Percentiles rank a stretch among this genome's conserved stretches.
Conservation (phyloP, 2,329 filamentous ascomycete genomes). For the Daldinia sp. region DNA sequence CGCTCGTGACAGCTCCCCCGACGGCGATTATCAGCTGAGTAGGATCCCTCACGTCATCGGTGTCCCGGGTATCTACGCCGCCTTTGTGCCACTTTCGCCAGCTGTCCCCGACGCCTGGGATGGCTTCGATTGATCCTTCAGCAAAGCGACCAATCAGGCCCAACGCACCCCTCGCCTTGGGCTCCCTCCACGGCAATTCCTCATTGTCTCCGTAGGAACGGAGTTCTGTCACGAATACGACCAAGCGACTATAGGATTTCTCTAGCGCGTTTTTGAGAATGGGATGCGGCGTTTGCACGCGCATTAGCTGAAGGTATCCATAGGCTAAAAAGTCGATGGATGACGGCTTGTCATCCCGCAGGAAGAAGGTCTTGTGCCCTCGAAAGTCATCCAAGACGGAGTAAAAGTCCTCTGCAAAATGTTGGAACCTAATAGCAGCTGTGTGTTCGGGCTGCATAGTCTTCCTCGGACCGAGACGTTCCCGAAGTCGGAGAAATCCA, state of each 20-base stretch:
- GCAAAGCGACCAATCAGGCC: conserved; percentile 47
- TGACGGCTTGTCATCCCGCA: conserved; percentile 61
- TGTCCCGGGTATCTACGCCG: conserved; percentile 48
- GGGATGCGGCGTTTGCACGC: conserved; percentile 62
- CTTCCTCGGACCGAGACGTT: conserved; percentile 52
- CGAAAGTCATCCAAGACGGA: conserved; percentile 75
- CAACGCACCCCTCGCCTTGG: conserved; percentile 34
- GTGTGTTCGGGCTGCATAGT: conserved; percentile 75
- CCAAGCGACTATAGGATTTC: conserved; percentile 45
- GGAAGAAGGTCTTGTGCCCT: conserved; percentile 66
- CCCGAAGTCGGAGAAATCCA: conserved; percentile 52
- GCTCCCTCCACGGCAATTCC: conserved; percentile 43
- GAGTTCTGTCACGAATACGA: conserved; percentile 43
- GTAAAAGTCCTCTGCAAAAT: conserved; percentile 77
- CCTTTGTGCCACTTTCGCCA: conserved; percentile 54
- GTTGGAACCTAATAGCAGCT: conserved; percentile 80
- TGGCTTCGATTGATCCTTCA: conserved; percentile 51
- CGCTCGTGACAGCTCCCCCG: conserved; percentile 53
- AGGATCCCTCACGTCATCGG: conserved; percentile 44
- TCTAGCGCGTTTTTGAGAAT: conserved; percentile 54
- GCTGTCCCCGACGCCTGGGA: conserved; percentile 50
- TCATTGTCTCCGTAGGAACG: conserved; percentile 19
- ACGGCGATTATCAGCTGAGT: conserved; percentile 53
- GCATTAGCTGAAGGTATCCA: conserved; percentile 82
- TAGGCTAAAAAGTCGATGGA: conserved; percentile 83